Evolutionary conservation across 176 grass and related monocot species (phyloP).

Genomic region (Areca catechu): DNA sequence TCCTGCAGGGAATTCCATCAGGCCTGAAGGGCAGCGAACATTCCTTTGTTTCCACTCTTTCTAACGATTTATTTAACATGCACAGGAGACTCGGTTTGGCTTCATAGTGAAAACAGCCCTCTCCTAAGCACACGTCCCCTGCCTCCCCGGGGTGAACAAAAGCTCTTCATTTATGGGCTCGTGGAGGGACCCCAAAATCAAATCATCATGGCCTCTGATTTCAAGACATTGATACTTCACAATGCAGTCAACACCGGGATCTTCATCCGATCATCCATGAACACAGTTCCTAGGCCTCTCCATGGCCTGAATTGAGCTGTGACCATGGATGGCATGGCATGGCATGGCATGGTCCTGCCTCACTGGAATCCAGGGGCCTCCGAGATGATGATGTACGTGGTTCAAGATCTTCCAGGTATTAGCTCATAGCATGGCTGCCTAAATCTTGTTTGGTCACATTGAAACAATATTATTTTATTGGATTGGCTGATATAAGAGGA

Average conservation of each 20-base stretch:
- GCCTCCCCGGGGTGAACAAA: conserved; percentile 22
- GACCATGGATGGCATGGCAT: background rate
- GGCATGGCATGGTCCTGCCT: conserved; percentile 20
- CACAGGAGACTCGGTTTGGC: conserved; percentile 9
- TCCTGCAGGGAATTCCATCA: conserved; percentile 38
- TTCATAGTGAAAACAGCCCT: conserved; percentile 19
- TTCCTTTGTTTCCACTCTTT: conserved; percentile 19
- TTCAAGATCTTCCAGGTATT: no score
- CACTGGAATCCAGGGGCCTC: conserved; percentile 35
- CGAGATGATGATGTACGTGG: conserved; percentile 37
- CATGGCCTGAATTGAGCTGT: conserved; percentile 29
- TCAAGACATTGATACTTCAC: conserved; percentile 43
- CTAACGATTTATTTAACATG: conserved; percentile 17
- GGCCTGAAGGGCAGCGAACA: background rate
- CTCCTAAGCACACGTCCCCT: conserved; percentile 43
- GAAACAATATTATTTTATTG: no score
- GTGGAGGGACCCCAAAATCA: conserved; percentile 36
- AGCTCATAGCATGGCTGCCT: no score
- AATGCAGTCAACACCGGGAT: conserved; percentile 19
- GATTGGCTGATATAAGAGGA: no score
- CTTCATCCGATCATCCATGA: conserved; percentile 25
- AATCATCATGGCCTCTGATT: conserved; percentile 35
- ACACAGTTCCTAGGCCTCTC: conserved; percentile 37
- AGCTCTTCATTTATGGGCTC: conserved; percentile 42
- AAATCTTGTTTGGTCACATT: no score